These are phyloP conservation scores for Salvia splendens DNA, from an alignment of 257 asterid genomes.

Conservation along the genomic window DNA sequence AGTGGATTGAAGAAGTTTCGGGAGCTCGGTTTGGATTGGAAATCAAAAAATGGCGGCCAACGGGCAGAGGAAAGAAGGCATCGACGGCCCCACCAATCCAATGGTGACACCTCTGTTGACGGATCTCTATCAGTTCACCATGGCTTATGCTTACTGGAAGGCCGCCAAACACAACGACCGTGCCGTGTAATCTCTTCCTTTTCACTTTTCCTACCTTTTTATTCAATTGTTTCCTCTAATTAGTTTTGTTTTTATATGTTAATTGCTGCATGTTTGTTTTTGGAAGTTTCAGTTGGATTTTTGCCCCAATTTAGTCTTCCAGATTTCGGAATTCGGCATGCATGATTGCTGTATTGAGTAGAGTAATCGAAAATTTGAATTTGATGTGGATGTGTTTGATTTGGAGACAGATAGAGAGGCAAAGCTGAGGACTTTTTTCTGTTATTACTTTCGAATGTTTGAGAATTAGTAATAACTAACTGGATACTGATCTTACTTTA, in stretches of 20 bases:
- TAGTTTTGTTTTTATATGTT: not conserved
- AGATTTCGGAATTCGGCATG: constrained; percentile 2
- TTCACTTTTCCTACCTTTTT: not conserved
- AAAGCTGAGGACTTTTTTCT: not conserved
- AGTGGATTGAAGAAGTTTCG: not conserved
- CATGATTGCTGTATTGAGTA: constrained; percentile 10
- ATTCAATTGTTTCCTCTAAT: not conserved
- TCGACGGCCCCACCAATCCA: constrained; percentile 83
- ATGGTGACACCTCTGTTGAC: constrained; percentile 96
- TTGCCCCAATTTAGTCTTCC: not conserved
- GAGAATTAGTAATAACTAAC: not conserved
- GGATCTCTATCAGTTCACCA: constrained; percentile 95
- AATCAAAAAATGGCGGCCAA: constrained; percentile 29
- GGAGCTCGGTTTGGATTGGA: not conserved
- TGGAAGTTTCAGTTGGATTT: not conserved
- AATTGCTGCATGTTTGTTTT: not conserved
- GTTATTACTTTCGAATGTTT: not conserved
- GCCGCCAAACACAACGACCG: constrained; percentile 88
- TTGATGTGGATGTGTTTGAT: not conserved
- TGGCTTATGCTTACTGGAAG: constrained; percentile 99
- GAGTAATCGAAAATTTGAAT: not conserved
- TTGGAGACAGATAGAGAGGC: not conserved
- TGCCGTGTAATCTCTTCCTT: constrained; percentile 67
- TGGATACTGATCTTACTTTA: not conserved
- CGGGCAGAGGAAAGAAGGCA: constrained; percentile 43